These are phyloP conservation scores for Betula pendula DNA, from an alignment of 306 rosid genomes.

Conservation along the genomic window DNA sequence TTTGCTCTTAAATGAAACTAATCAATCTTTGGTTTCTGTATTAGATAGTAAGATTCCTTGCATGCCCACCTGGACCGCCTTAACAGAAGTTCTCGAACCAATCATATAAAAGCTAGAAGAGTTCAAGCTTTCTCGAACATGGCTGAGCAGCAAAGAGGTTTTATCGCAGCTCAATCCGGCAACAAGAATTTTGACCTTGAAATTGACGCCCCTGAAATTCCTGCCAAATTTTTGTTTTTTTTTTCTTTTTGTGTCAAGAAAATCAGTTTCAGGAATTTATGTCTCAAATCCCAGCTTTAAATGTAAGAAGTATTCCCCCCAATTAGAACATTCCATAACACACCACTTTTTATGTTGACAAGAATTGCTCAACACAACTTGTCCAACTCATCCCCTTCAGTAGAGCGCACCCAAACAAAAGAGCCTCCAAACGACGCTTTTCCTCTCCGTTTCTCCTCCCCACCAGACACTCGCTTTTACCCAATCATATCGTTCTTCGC, in stretches of 20 bases:
- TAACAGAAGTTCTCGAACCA: not conserved
- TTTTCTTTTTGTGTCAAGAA: not conserved
- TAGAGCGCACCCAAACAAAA: not conserved
- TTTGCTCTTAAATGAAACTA: slow-evolving; percentile 7
- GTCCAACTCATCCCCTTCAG: not conserved
- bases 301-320: not conserved
- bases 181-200: slow-evolving; percentile 17
- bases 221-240: not conserved
- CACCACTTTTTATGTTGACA: slow-evolving; percentile 39
- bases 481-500: slow-evolving; percentile 8
- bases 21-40: not conserved
- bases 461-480: slow-evolving; percentile 26
- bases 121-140: not conserved
- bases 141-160: not conserved
- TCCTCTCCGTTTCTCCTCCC: not conserved
- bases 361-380: slow-evolving; percentile 25
- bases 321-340: slow-evolving; percentile 29
- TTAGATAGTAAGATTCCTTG: not conserved
- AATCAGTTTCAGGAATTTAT: not conserved
- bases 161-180: not conserved
- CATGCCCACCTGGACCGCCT: slow-evolving; percentile 5
- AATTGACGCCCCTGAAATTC: slow-evolving; percentile 29
- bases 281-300: not conserved
- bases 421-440: slow-evolving; percentile 6
- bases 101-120: not conserved